A percentile compares a stretch with the other conserved stretches of the same genome.
Conservation (phyloP, 139 green algal genomes). For the Mesostigma viride region DNA sequence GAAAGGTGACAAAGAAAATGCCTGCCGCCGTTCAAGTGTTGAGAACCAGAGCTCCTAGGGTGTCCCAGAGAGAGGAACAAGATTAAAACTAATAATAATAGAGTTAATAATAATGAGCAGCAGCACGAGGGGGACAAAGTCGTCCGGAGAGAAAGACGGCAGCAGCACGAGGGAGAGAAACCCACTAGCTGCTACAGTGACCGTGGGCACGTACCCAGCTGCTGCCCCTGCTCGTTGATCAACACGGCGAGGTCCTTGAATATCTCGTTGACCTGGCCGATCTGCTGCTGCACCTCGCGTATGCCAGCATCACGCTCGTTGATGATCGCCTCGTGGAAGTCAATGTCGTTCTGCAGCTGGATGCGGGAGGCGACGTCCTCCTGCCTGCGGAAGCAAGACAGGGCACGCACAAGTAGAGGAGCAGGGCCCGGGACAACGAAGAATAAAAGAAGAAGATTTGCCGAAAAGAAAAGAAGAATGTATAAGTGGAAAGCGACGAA, state of each 20-base stretch:
- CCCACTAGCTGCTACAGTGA: neutral
- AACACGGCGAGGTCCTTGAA: constrained; percentile 49
- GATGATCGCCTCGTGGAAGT: constrained; percentile 43
- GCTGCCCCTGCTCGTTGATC: constrained; percentile 41
- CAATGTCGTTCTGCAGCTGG: constrained; percentile 29
- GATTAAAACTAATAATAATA: neutral
- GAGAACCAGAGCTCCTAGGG: too few relatives aligned
- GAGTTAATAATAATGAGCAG: neutral
- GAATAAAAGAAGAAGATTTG: neutral
- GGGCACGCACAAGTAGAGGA: neutral
- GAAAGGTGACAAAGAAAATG: too few relatives aligned
- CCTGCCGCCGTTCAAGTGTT: too few relatives aligned
- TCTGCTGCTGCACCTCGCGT: constrained; percentile 45
- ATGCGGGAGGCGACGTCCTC: too few relatives aligned
- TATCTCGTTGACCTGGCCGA: constrained; percentile 52
- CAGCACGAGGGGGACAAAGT: neutral
- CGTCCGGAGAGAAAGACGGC: neutral
- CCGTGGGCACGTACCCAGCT: constrained; percentile 30
- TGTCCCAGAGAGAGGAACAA: neutral
- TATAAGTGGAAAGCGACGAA: too few relatives aligned
- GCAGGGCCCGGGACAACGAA: neutral
- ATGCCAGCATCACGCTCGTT: constrained; percentile 43
- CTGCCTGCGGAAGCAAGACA: constrained; percentile 16
- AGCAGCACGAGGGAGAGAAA: constrained; percentile 9
- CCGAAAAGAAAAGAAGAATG: neutral